Evolutionary conservation across 305 asterid genomes (phyloP).

Genomic region (Solanum hybrid): DNA sequence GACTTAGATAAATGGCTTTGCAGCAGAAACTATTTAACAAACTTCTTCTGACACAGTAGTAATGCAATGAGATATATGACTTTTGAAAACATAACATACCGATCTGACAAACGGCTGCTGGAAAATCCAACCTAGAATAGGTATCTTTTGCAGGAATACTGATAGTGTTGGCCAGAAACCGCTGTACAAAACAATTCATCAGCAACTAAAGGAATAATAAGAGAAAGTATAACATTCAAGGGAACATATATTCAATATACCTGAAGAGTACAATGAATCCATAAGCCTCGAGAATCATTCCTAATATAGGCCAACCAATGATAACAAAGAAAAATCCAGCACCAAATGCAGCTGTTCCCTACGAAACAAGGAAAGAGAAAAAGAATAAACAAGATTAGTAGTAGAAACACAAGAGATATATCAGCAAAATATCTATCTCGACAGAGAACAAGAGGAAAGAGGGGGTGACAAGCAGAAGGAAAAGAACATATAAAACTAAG

Average conservation of each 20-base stretch:
- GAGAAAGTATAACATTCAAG: neutral
- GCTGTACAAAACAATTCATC: conserved; percentile 24
- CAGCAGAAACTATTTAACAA: neutral
- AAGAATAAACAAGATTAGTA: neutral
- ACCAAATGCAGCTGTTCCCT: conserved; percentile 49
- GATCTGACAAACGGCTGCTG: conserved; percentile 37
- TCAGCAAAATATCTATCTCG: neutral
- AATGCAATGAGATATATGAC: neutral
- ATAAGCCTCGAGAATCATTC: conserved; percentile 56
- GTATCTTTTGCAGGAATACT: conserved; percentile 45
- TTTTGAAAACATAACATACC: conserved; percentile 22
- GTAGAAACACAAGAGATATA: neutral
- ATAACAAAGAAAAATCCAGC: conserved; percentile 52
- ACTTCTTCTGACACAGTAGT: neutral
- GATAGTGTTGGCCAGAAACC: conserved; percentile 54
- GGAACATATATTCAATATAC: conserved; percentile 15
- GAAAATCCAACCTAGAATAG: conserved; percentile 44
- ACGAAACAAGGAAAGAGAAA: conserved; percentile 8
- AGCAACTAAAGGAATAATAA: conserved; percentile 11
- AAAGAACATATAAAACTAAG: neutral
- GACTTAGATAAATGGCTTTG: neutral
- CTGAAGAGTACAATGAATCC: conserved; percentile 60
- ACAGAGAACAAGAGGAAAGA: neutral
- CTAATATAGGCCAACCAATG: conserved; percentile 54
- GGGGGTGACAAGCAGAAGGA: neutral